phyloP scores from a whole-genome alignment of 805 yeast genomes.

The Candida sanyiensis region DNA sequence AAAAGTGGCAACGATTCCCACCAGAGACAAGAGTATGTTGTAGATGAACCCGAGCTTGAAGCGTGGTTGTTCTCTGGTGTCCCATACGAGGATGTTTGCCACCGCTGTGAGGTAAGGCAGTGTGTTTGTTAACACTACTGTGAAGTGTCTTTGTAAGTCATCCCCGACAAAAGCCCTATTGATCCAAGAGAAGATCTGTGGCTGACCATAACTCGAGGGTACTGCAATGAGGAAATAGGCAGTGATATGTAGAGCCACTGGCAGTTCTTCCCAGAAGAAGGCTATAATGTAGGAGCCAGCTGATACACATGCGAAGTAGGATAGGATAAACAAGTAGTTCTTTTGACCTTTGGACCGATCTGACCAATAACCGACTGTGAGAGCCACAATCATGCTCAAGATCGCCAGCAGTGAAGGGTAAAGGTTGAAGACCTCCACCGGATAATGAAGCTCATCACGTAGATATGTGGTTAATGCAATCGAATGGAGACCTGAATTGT shows the following conservation, averaged over 20 bases:
- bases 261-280: constrained; percentile 35
- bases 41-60: constrained; percentile 34
- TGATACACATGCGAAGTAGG: constrained; percentile 36
- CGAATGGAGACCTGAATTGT: constrained; percentile 22
- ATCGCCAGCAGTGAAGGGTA: constrained; percentile 35
- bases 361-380: constrained; percentile 31
- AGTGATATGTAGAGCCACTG: constrained; percentile 41
- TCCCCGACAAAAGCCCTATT: constrained; percentile 33
- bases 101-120: constrained; percentile 35
- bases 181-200: constrained; percentile 50
- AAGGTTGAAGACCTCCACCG: constrained; percentile 31
- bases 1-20: constrained; percentile 8
- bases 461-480: constrained; percentile 43
- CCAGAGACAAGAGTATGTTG: constrained; percentile 20
- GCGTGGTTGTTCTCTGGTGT: constrained; percentile 30
- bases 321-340: constrained; percentile 34
- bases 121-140: constrained; percentile 34
- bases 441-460: constrained; percentile 29
- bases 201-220: constrained; percentile 49
- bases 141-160: constrained; percentile 25
- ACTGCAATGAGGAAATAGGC: constrained; percentile 42
- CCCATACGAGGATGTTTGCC: constrained; percentile 36
- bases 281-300: constrained; percentile 40
- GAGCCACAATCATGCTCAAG: constrained; percentile 31
- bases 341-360: constrained; percentile 32